Conservation (phyloP, 768 basidiomycete species). For the Russula dissimulans region DNA sequence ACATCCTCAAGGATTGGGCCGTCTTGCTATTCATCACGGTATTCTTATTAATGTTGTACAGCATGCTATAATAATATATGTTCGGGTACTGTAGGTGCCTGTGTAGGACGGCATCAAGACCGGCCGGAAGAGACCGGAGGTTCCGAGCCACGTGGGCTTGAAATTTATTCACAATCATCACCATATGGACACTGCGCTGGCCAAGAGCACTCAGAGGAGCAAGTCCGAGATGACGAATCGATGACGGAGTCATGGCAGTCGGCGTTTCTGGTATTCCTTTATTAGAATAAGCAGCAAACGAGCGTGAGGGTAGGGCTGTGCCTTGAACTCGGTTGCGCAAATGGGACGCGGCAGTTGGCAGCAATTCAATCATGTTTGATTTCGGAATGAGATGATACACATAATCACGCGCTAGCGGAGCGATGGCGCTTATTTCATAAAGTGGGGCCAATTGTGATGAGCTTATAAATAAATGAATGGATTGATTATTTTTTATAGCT, state of each 20-base stretch:
- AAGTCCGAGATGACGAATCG: constrained; percentile 5
- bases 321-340: no score
- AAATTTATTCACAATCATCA: neutral
- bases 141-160: neutral
- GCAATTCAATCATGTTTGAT: neutral
- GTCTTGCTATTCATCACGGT: neutral
- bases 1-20: neutral
- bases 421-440: neutral
- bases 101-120: neutral
- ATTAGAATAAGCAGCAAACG: neutral
- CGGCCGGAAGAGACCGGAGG: neutral
- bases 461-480: constrained; percentile 2
- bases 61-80: neutral
- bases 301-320: neutral
- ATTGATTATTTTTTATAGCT: neutral
- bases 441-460: neutral
- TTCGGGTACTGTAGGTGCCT: neutral
- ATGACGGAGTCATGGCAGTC: neutral
- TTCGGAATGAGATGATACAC: neutral
- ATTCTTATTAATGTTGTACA: constrained; percentile 7
- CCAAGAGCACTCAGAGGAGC: neutral
- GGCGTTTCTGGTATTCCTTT: neutral
- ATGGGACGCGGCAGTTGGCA: no score
- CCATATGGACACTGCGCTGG: no score
- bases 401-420: neutral